Percentiles rank a stretch among this genome's conserved stretches.
Conservation (phyloP, 768 basidiomycete genomes). For the Suillus decipiens region DNA sequence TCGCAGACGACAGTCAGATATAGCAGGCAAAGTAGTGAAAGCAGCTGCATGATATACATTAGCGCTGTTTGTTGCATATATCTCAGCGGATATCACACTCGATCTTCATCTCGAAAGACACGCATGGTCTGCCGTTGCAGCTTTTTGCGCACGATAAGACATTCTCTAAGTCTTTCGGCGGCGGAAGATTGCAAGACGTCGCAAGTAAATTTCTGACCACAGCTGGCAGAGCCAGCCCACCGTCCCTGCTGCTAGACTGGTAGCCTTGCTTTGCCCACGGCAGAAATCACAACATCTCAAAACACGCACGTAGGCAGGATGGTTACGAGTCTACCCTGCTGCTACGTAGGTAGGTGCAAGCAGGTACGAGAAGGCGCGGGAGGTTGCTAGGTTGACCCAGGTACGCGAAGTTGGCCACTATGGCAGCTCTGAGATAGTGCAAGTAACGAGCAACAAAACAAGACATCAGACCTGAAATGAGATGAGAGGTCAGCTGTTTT, state of each 20-base stretch:
- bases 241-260: too few relatives aligned
- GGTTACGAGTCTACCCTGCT: neutral
- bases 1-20: constrained; percentile 44
- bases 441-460: neutral
- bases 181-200: neutral
- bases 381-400: neutral
- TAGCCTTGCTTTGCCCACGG: too few relatives aligned
- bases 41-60: constrained; percentile 9
- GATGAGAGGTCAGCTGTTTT: neutral
- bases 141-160: neutral
- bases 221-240: too few relatives aligned
- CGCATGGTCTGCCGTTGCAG: neutral
- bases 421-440: neutral
- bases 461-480: neutral
- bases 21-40: constrained; percentile 26
- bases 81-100: neutral
- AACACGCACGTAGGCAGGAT: too few relatives aligned
- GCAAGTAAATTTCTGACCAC: neutral
- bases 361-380: neutral
- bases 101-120: neutral
- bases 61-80: neutral
- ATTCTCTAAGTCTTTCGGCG: neutral
- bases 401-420: neutral
- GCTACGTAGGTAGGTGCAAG: neutral
- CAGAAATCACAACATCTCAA: too few relatives aligned